Base-by-base conservation (phyloP, 768 basidiomycete species). In the Terana coerulea region DNA sequence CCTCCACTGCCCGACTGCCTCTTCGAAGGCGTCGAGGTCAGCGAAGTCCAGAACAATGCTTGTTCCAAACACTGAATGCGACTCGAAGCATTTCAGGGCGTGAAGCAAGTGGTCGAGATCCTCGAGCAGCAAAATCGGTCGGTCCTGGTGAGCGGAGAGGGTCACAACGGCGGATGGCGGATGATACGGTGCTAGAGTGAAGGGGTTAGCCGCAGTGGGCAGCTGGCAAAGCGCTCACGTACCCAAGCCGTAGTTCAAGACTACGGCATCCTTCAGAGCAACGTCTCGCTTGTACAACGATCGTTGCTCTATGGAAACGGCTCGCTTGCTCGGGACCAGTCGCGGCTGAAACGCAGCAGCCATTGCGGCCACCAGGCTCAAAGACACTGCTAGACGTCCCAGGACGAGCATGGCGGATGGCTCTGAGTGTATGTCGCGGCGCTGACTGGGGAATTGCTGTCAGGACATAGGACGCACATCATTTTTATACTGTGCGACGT, bases 131-230 rank as follows among this genome's bases (percentile, higher is more conserved):
- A 48, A 14, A 22, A 53, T 41, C 9, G 52, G 52, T 24, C 46
- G 24, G 8, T 35, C 52, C 7, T 53, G 46, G 10, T 48, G 52
- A 26, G 46, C 46, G 17, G n/a, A 8, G 15, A 53, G 41, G 31
- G 52, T 30, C 19, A 53, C 45, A 10, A 17, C 12, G 2, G 52
- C 52, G 9, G 52, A 53, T 5, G 45, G 26, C 10, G 52, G 52
- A n/a, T 47, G 46, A 28, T 53, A 53, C 11, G 52, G 46, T 15
- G 45, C 52, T 53, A n/a, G 21, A n/a, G 41, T 17, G 12, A 19
- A 22, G 5, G 28, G 17, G 22, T 10, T 7, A 8, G 30, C 9
- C 12, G 10, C 14, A 15, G 25, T 14, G 12, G n/a, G 15, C 15
- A 36, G 3, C n/a, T n/a, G n/a, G n/a, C n/a, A n/a, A 9, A 41